Conservation (phyloP, 768 basidiomycete species). For the Pleurotus salmoneostramineus region DNA sequence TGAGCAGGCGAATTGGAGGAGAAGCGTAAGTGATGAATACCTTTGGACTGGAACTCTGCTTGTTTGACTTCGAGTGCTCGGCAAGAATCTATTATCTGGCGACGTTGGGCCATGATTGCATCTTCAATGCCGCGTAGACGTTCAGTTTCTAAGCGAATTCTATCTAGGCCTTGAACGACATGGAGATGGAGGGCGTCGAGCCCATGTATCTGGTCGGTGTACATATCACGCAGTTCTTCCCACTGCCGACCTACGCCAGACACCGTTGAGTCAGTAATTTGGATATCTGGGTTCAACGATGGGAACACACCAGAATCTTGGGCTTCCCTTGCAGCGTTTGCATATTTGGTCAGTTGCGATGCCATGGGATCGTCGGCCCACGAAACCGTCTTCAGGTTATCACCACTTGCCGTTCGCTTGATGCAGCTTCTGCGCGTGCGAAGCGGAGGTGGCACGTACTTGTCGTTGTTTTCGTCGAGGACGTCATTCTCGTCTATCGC, state of each 20-base stretch:
- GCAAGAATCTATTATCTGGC: constrained; percentile 33
- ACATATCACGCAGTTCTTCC: constrained; percentile 51
- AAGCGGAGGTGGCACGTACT: constrained; percentile 14
- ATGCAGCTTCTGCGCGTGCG: constrained; percentile 60
- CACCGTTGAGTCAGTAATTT: background rate
- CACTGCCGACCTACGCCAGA: constrained; percentile 50
- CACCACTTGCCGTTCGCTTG: constrained; percentile 52
- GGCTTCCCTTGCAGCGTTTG: constrained; percentile 33
- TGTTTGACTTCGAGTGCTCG: constrained; percentile 40
- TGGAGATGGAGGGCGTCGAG: constrained; percentile 54
- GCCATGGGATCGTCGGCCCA: constrained; percentile 70
- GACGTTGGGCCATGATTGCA: constrained; percentile 34
- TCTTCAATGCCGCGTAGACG: constrained; percentile 39
- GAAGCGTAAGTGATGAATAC: constrained; percentile 20
- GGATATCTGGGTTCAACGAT: background rate
- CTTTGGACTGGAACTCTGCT: constrained; percentile 37
- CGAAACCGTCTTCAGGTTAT: constrained; percentile 63
- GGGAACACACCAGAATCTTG: constrained; percentile 29
- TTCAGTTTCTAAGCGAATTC: constrained; percentile 39
- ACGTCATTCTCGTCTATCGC: background rate
- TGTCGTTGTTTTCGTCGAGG: background rate
- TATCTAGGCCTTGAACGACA: constrained; percentile 41
- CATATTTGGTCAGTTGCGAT: constrained; percentile 48
- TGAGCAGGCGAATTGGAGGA: background rate
- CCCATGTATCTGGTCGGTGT: constrained; percentile 59